Base-by-base conservation (phyloP, 805 yeast genomes). In the Starmerella sp. region DNA sequence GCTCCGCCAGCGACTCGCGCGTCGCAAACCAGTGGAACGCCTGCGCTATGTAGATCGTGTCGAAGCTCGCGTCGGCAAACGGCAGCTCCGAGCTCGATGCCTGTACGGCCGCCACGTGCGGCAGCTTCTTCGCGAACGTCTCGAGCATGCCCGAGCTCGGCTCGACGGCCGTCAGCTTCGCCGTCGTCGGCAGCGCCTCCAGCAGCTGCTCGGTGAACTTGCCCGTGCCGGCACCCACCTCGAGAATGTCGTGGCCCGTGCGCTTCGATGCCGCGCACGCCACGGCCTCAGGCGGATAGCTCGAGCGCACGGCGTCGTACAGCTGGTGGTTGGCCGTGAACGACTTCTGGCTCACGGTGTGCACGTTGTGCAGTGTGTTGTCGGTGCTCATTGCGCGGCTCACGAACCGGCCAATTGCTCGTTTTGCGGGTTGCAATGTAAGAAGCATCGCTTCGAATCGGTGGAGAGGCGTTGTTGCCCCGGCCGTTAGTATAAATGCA, bases 1-100 rank as follows among this genome's bases (percentile, higher is more conserved):
- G 63, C 63, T 81, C 86, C 53, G 68, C 65, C 36, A 81, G 61
- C 0, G 82, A 69, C 8, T 68, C 70, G 2, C 57, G 46, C 60
- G 78, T 80, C n/a, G 79, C 73, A 66, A 81, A 81, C 86, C 86
- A 81, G 59, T 81, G 86, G 64, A 77, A 81, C 0, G 79, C 86
- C 60, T 81, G 85, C 0, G 85, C 84, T 9, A 77, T 66, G 9
- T 79, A 68, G 1, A 81, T 67, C 0, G 76, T 74, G 64, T 80
- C 84, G 22, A 73, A 71, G 0, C 76, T 66, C 32, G 65, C 58
- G 55, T 73, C 78, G 1, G 66, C 69, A 0, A 75, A 57, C 0
- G 83, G 82, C n/a, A 79, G 62, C 1, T 67, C 58, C 60, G 77
- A 77, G 22, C 78, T 72, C 6, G 77, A 69, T 0, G 79, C 81